Percentiles rank a stretch among this genome's conserved stretches.
Conservation (phyloP, 139 green algal species). For the Diplosphaera chodatii region DNA sequence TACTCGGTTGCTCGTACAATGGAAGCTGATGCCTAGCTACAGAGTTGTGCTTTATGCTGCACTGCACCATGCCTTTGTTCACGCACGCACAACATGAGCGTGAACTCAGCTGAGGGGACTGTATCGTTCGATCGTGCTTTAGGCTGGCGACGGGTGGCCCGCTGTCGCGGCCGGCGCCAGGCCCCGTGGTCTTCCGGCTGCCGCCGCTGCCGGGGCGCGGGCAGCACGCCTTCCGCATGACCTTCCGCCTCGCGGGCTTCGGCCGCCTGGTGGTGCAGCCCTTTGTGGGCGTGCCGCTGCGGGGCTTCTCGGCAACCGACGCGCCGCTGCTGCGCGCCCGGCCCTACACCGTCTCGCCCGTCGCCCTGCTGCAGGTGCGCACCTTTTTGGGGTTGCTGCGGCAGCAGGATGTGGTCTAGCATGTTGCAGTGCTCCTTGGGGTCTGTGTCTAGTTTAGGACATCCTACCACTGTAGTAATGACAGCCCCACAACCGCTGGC, state of each 20-base stretch:
- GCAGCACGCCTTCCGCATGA: background rate
- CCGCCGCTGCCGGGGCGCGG: conserved; percentile 7
- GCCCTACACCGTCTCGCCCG: conserved; percentile 3
- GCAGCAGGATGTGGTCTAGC: too few species aligned
- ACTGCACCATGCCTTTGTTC: too few species aligned
- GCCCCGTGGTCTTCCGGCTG: conserved; percentile 5
- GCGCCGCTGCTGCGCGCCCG: conserved; percentile 10
- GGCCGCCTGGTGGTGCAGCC: conserved; percentile 17
- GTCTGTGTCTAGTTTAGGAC: too few species aligned
- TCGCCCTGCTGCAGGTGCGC: conserved; percentile 7
- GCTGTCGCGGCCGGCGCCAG: background rate
- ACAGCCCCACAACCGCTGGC: too few species aligned
- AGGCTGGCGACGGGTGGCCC: conserved; percentile 22
- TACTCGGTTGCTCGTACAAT: too few species aligned
- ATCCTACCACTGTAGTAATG: too few species aligned
- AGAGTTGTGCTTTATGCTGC: too few species aligned
- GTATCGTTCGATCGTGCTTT: background rate
- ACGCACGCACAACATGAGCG: too few species aligned
- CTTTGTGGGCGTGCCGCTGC: conserved; percentile 12
- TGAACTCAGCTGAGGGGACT: too few species aligned
- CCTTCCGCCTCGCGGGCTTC: conserved; percentile 12
- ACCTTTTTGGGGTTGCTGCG: too few species aligned
- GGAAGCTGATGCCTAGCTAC: too few species aligned
- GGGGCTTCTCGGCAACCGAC: background rate
- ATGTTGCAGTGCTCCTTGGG: too few species aligned